phyloP scores from a whole-genome alignment of 345 rosid genomes.

The Boechera stricta region DNA sequence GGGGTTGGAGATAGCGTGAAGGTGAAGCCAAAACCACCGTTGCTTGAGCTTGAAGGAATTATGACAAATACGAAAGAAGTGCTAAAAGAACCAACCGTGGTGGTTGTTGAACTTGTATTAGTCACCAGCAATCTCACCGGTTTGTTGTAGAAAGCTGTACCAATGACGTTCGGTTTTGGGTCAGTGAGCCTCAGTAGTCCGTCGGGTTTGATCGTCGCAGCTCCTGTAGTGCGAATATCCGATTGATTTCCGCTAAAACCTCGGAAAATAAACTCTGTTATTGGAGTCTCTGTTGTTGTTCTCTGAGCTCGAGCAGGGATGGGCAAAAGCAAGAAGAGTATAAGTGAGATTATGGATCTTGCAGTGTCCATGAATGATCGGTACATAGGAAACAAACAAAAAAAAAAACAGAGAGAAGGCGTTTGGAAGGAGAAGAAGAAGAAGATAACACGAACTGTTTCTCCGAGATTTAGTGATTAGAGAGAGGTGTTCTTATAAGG shows the following conservation, averaged over 20 bases:
- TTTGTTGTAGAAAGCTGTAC: slow-evolving; percentile 39
- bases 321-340: slow-evolving; percentile 22
- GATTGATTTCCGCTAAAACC: slow-evolving; percentile 34
- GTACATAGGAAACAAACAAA: neutral
- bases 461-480: neutral
- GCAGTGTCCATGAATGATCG: slow-evolving; percentile 25
- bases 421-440: neutral
- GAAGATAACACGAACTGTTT: slow-evolving; percentile 6
- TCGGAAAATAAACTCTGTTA: slow-evolving; percentile 33
- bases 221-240: neutral
- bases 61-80: slow-evolving; percentile 62
- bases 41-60: slow-evolving; percentile 38
- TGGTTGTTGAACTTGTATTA: neutral
- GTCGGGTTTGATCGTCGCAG: slow-evolving; percentile 25
- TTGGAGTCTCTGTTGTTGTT: slow-evolving; percentile 12
- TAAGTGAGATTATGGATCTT: slow-evolving; percentile 11
- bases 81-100: slow-evolving; percentile 51
- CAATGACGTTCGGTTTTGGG: slow-evolving; percentile 9
- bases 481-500: slow-evolving; percentile 11
- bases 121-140: slow-evolving; percentile 34
- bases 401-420: neutral
- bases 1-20: slow-evolving; percentile 56
- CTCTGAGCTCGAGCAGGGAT: slow-evolving; percentile 27
- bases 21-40: slow-evolving; percentile 66
- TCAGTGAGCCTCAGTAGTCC: slow-evolving; percentile 44